Base-by-base conservation (phyloP, 805 yeast species). In the Candida rishiriensis region DNA sequence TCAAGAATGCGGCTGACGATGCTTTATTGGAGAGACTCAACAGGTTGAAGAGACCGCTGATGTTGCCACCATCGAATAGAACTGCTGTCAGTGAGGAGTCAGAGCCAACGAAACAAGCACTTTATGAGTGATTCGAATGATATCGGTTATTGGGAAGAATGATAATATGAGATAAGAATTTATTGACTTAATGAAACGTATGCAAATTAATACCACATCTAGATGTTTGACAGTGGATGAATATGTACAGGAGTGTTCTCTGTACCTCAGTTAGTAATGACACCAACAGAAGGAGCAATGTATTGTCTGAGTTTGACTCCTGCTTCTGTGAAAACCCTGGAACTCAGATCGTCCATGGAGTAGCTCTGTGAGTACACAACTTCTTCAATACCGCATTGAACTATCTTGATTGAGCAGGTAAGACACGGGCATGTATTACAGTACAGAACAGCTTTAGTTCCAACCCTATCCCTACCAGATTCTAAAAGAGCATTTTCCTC, bases 341-440 rank as follows among this genome's bases (percentile, higher is more conserved):
- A 83, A 21, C 91, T 80, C n/a, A 74, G 70, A 10, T 69, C 77
- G 61, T 93, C 99, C 98, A 93, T 93, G 36, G 89, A 82, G 61
- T 93, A 93, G 47, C 88, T 79, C 63, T 87, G 95, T 8, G 95
- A 87, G 57, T 91, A 93, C 3, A 93, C 95, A 8, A 93, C 99
- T 61, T 90, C 97, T 13, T 70, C 73, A 36, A 93, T 82, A 1
- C 99, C 99, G 51, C 85, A 73, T 65, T 93, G 99, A 9, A 89
- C 96, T 42, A 93, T 91, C 66, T 93, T 93, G 34, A 93, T 88
- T 5, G 96, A 82, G 61, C 99, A 93, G 0, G 99, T 93, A 47
- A 93, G 70, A 61, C 99, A 93, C 0, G 99, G 99, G 57, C 99
- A 87, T 0, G 99, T 93, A 63, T 93, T 93, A 66, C 99, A 93